Evolutionary conservation across 768 basidiomycete species (phyloP).

Genomic region (Tephrocybe rancida): DNA sequence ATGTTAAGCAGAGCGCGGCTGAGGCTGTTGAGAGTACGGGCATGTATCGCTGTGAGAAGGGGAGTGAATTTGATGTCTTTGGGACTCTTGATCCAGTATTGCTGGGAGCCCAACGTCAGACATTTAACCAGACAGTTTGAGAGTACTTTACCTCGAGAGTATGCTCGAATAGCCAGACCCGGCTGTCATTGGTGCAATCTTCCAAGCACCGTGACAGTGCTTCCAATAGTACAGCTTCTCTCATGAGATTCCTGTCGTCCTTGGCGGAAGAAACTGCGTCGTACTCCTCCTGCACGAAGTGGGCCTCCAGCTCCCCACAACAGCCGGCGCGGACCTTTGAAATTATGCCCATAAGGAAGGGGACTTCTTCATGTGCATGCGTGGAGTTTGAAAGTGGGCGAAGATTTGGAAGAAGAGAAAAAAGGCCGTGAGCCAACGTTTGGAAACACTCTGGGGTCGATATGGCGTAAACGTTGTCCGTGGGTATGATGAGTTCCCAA

Average conservation of each 20-base stretch:
- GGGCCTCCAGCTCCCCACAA: conserved; percentile 49
- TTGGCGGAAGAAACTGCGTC: conserved; percentile 38
- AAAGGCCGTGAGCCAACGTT: conserved; percentile 52
- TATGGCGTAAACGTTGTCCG: conserved; percentile 41
- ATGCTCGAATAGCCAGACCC: conserved; percentile 53
- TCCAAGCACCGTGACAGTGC: conserved; percentile 56
- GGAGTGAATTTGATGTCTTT: conserved; percentile 38
- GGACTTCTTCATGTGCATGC: conserved; percentile 30
- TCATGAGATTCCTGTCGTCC: conserved; percentile 34
- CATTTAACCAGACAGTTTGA: not conserved
- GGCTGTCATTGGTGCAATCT: conserved; percentile 42
- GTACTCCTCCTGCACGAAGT: conserved; percentile 53
- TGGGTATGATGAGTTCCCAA: conserved; percentile 45
- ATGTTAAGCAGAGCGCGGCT: conserved; percentile 24
- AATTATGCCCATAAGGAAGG: conserved; percentile 44
- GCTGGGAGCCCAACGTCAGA: conserved; percentile 29
- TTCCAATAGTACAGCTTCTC: conserved; percentile 43
- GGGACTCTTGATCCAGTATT: conserved; percentile 49
- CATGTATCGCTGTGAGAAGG: conserved; percentile 46
- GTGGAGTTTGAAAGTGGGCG: conserved; percentile 20
- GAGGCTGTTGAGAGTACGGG: conserved; percentile 44
- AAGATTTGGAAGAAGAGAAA: conserved; percentile 49
- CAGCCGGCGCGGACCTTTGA: conserved; percentile 44
- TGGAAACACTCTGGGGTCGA: conserved; percentile 49
- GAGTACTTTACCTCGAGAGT: conserved; percentile 46